Base-by-base conservation (phyloP, 176 grass and related monocot genomes). In the Poa pratensis region DNA sequence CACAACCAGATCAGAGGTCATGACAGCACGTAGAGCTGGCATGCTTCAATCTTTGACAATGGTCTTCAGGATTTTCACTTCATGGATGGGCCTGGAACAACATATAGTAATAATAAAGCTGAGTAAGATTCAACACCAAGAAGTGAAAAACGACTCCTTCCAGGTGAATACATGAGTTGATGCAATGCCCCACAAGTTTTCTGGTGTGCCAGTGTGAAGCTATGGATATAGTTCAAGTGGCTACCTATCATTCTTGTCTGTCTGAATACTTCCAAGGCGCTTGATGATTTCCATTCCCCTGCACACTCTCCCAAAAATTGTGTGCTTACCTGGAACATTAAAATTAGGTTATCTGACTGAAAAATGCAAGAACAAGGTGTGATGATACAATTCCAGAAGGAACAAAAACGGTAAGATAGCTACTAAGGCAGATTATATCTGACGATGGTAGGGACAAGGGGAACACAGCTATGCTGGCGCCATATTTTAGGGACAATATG, bases 241-340 rank as follows among this genome's bases (percentile, higher is more conserved):
- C 46, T 79, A 95, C 93, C 93, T 88, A 55, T 98, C 91, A 60
- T 87, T 95, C 84, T 98, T 95, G 84, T 98, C 91, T 40, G 96
- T 95, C 85, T 98, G 96, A 70, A 98, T 81, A 82, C 96, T 98
- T 68, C 93, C 91, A 83, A 98, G 96, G 51, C 93, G 88, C 81
- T 98, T 98, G 55, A 95, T 74, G 54, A 98, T 93, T 80, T 95
- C 96, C 86, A 98, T 98, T 80, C 91, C 96, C 71, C 75, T 89
- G 86, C 89, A 92, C 32, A 98, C 86, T 90, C 96, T 92, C 53
- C 96, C 93, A 59, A 98, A 98, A 79, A 98, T 94, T 61, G 93
- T 95, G 92, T 98, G 96, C 82, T 98, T 98, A 72, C 93, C 93
- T 98, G 88, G 54, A 72, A 85, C 32, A 84, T 68, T 30, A 45